Evolutionary conservation across 2,329 filamentous ascomycete genomes (phyloP).

Genomic region (Colletotrichum brevisporum): DNA sequence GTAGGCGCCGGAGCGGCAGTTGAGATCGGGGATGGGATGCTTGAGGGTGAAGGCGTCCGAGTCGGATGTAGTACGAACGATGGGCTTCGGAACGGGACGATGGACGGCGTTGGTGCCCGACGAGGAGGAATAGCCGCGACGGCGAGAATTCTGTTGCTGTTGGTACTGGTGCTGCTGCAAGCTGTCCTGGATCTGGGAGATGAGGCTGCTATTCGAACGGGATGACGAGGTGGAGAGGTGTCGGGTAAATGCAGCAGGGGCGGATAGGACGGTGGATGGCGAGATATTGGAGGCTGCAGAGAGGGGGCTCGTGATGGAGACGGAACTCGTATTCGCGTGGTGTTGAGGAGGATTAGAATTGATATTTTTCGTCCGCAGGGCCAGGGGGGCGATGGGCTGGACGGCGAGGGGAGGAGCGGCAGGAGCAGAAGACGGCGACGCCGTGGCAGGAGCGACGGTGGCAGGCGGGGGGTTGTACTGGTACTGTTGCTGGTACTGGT

Average conservation of each 20-base stretch:
- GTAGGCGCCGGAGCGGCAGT: constrained; percentile 73
- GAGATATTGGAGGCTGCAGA: constrained; percentile 23
- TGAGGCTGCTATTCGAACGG: constrained; percentile 39
- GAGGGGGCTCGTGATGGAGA: constrained; percentile 31
- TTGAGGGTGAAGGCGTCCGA: constrained; percentile 61
- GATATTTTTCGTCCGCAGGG: constrained; percentile 34
- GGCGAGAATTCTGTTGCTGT: constrained; percentile 24
- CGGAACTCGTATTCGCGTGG: constrained; percentile 31
- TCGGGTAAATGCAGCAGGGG: constrained; percentile 32
- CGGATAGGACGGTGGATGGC: constrained; percentile 29
- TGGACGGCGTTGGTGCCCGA: constrained; percentile 18
- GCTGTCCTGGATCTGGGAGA: constrained; percentile 43
- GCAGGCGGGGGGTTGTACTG: too few relatives aligned
- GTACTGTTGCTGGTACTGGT: too few relatives aligned
- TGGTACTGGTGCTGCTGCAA: constrained; percentile 37
- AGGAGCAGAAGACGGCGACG: neutral
- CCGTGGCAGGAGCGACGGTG: too few relatives aligned
- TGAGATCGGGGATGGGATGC: constrained; percentile 75
- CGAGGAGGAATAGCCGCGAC: constrained; percentile 37
- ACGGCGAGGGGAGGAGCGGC: neutral
- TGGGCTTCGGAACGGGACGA: constrained; percentile 52
- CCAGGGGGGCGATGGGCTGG: constrained; percentile 29
- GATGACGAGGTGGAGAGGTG: constrained; percentile 31
- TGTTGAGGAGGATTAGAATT: constrained; percentile 7
- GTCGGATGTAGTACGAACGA: constrained; percentile 62